Evolutionary conservation across 2,329 filamentous ascomycete species (phyloP), one percentile per base, ranked within the genome.

Genomic region (Neurospora sp.): DNA sequence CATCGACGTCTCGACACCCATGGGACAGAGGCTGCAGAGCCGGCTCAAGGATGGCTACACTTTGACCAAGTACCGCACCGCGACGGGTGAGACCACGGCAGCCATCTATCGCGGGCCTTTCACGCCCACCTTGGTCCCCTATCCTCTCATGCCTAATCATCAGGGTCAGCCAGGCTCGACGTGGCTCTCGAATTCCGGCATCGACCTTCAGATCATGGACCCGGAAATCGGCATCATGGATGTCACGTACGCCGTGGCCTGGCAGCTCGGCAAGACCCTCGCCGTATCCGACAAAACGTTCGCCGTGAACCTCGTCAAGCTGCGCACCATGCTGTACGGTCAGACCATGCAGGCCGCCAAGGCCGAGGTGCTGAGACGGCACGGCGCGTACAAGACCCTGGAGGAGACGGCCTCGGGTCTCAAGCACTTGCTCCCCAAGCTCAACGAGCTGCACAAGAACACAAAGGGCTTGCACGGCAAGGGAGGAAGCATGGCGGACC

Each of bases 21-120:
- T 38, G 37, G 43, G 33, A n/a, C 5, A 8, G 8, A 39, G 65
- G 19, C n/a, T 71, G 3, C 41, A 5, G 23, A 33, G 67, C n/a
- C 74, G 75, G 3, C 71, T 82, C 0, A 57, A 75, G 1, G 77
- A 81, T 69, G 83, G 83, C 2, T 85, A 82, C 71, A 76, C 80
- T 0, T 23, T 85, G 1, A 71, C 75, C 0, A 69, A 75, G 62
- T 81, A 81, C 66, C 74, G 79, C 8, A 73, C 74, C 0, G 72
- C 77, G 57, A 83, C 81, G 0, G 83, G 83, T 1, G 83, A 85
- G 70, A 46, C 68, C 0, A 81, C 80, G 0, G 74, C 76, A 0
- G 80, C 80, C 0, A 72, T 84, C 5, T 77, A 72, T 46, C 74
- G 82, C 1, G 79, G 82, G 0, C 78, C 82, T 1, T 72, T 84